Evolutionary conservation across 345 rosid genomes (phyloP), one percentile per base, ranked within the genome.

Genomic region (Clausena lansium): DNA sequence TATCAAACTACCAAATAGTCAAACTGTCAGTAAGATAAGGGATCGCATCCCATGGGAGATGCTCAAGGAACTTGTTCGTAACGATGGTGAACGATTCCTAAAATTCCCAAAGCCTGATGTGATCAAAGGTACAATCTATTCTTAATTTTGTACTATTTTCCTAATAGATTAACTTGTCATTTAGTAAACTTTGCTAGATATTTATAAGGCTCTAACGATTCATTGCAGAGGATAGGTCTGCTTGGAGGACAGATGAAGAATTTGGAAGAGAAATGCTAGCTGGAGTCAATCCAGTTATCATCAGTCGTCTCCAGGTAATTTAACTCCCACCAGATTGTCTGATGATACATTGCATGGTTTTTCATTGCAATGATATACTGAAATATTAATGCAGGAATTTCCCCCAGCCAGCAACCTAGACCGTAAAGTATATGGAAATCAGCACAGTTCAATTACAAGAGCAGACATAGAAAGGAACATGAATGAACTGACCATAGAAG

Each of bases 31-130:
- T 35, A 91, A 90, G 83, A 81, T 92, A 61, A 91, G 91, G 81
- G 86, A 92, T 0, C 38, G 81, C 76, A 82, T 96, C 65, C 97
- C 99, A 0, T 94, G 94, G 97, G 98, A 92, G 89, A 71, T 93
- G 92, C 82, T 93, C 62, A 89, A 83, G 81, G 99, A 96, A 84
- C 97, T 96, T 9, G 80, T 88, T 74, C 97, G 97, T 10, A 91
- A 81, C 9, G 97, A 92, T 8, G 98, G 99, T 9, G 98, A 93
- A 55, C 75, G 85, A 41, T 83, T 86, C 62, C 83, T 91, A 81
- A 89, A 92, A 78, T 94, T 91, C 80, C 99, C 98, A 5, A 71
- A 80, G 82, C 99, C 98, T 74, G 92, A 89, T 64, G 91, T 94
- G 76, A 93, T 96, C 78, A 91, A 87, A 90, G 98, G 99, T 94